These are phyloP conservation scores for Pyrenophora tritici-repentis DNA, from an alignment of 2,329 filamentous ascomycete genomes.

Conservation along the genomic window DNA sequence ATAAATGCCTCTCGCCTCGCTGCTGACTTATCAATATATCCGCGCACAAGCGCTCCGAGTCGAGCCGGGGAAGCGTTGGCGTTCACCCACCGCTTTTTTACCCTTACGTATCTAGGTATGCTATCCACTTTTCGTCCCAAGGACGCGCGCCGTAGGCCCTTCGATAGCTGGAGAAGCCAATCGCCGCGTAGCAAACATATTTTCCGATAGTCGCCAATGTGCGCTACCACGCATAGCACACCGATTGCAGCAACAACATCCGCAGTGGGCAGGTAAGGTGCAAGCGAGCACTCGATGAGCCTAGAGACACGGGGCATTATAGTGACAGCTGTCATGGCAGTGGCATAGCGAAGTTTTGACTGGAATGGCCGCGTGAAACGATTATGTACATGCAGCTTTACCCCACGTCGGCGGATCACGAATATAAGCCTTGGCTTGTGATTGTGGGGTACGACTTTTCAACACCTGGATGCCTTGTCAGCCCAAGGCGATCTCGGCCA, in stretches of 20 bases:
- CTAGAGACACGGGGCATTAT: slow-evolving; percentile 1
- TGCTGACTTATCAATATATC: slow-evolving; percentile 29
- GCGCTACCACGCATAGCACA: slow-evolving; percentile 27
- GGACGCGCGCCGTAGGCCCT: slow-evolving; percentile 18
- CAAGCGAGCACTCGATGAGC: slow-evolving; percentile 10
- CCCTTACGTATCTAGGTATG: slow-evolving; percentile 9
- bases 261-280: slow-evolving; percentile 23
- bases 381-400: neutral
- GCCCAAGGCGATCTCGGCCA: too few relatives aligned
- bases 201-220: slow-evolving; percentile 23
- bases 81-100: slow-evolving; percentile 41
- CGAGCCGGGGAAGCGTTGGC: slow-evolving; percentile 27
- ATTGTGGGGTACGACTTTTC: too few relatives aligned
- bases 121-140: slow-evolving; percentile 34
- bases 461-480: too few relatives aligned
- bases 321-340: slow-evolving; percentile 18
- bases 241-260: slow-evolving; percentile 25
- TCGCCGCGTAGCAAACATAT: slow-evolving; percentile 15
- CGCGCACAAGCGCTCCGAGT: slow-evolving; percentile 25
- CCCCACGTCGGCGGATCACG: slow-evolving; percentile 10
- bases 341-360: neutral
- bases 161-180: slow-evolving; percentile 25
- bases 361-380: too few relatives aligned
- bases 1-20: slow-evolving; percentile 26
- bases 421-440: too few relatives aligned